Evolutionary conservation across 495 filamentous ascomycete species (phyloP), one percentile per base, ranked within the genome.

Genomic region (Durotheca rogersii): DNA sequence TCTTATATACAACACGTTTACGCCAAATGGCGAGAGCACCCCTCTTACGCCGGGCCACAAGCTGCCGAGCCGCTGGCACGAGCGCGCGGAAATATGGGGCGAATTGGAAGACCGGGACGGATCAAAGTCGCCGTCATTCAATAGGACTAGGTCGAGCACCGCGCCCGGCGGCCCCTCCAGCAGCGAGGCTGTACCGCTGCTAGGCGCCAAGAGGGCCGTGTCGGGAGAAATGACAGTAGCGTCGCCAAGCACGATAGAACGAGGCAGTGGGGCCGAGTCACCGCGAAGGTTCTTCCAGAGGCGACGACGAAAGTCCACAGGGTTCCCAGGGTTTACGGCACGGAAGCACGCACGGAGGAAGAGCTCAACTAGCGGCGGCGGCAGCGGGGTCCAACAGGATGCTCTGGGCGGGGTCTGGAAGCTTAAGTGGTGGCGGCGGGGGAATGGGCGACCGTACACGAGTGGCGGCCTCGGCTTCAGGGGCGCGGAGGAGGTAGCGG

Each of bases 31-130:
- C 34, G 58, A 67, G 18, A 50, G 53, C 4, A 58, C 59, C n/a
- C 61, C 48, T 43, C 67, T 65, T 52, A 55, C 45, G 17, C 32
- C 53, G 31, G 56, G 50, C 48, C 60, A 68, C 40, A 71, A 71
- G 29, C 45, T 44, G 2, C 49, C 65, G 45, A 57, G 65, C 33
- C 65, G 75, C 1, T 74, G 77, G 66, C 71, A 77, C 47, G 78
- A 85, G 51, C 76, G 73, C 7, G 77, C 81, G 43, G 82, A 86
- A 47, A 86, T 83, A 48, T 83, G 82, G 81, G 80, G 76, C 37
- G 82, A 83, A 55, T 69, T 85, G n/a, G 72, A 83, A 68, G 81
- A 86, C 62, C 74, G 77, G 58, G 67, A 72, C 46, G 65, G 65
- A 9, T 53, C 70, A 1, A 65, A 60, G 29, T 58, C 75, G 16